phyloP scores from a whole-genome alignment of 306 rosid genomes.

The Dryas drummondii region DNA sequence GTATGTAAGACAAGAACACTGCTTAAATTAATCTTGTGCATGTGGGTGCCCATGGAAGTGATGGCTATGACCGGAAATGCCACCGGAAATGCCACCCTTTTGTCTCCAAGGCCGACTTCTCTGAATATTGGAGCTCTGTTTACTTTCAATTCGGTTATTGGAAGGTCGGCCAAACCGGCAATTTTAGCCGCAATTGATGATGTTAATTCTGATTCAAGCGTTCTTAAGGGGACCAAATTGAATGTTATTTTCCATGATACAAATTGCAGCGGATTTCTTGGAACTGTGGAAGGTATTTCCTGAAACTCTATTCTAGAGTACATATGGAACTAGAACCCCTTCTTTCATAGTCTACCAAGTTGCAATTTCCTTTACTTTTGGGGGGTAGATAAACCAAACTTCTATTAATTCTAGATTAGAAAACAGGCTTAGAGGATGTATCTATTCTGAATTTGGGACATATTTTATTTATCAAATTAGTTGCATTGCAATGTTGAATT shows the following conservation, averaged over 20 bases:
- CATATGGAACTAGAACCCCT: neutral
- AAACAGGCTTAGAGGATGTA: constrained; percentile 2
- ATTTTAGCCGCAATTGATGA: constrained; percentile 56
- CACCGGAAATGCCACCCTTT: constrained; percentile 35
- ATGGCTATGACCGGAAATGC: constrained; percentile 45
- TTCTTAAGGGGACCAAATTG: constrained; percentile 50
- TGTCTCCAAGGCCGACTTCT: constrained; percentile 40
- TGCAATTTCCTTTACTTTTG: neutral
- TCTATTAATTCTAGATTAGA: neutral
- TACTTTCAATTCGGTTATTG: constrained; percentile 55
- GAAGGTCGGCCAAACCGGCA: constrained; percentile 60
- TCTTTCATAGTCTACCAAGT: constrained; percentile 7
- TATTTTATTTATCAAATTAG: constrained; percentile 6
- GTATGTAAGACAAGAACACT: constrained; percentile 27
- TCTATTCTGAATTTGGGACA: constrained; percentile 12
- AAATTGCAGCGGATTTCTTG: constrained; percentile 71
- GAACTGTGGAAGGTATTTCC: constrained; percentile 66
- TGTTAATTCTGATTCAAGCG: constrained; percentile 47
- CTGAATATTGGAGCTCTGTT: constrained; percentile 71
- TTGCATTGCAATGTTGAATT: neutral
- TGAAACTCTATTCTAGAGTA: constrained; percentile 25
- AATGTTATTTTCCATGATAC: constrained; percentile 41
- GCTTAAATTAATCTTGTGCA: constrained; percentile 39
- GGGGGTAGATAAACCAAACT: neutral
- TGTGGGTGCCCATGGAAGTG: constrained; percentile 49